Evolutionary conservation across 768 basidiomycete genomes (phyloP), one percentile per base, ranked within the genome.

Genomic region (Panus rudis): DNA sequence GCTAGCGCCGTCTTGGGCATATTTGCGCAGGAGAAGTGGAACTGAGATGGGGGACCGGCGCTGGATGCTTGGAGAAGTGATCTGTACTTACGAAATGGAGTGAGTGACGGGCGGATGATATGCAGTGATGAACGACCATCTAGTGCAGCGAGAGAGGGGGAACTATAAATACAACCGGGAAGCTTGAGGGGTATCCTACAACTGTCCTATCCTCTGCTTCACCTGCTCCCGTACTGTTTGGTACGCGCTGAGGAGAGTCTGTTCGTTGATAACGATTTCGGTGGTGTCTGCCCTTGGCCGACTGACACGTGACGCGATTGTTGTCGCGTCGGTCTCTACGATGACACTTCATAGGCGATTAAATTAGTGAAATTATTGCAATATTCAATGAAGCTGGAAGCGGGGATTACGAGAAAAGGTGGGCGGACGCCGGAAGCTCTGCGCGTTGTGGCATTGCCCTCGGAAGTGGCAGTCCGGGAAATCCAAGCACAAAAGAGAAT

Each of bases 211-310:
- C 56, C 84, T 73, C 61, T 87, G 83, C 57, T 84, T 80, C 67
- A 92, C 79, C 69, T 78, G 81, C 57, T 89, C 88, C 63, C 81
- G 84, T 50, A 92, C 81, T 1, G 86, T 88, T 69, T 87, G 81
- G 70, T 93, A 96, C 23, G 93, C 93, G 58, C 71, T 92, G 75
- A 94, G 74, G 47, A 96, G 73, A 7, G 92, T 93, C 67, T 96
- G 92, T 67, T 99, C 96, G 71, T 99, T 97, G 72, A 99, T 94
- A 49, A 93, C 84, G 50, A 99, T 96, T 53, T 98, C 93, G 27
- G 84, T 86, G 40, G 93, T 83, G 63, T 98, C 96, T 13, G 94
- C 84, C 50, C 81, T 83, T 32, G 96, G 90, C 50, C 92, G 69
- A 55, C 88, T 93, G 41, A 98, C 96, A 41, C 96, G 70, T 24